These are phyloP conservation scores for Fistulinella staudtii DNA, from an alignment of 1,284 basidiomycete species.

Conservation along the genomic window DNA sequence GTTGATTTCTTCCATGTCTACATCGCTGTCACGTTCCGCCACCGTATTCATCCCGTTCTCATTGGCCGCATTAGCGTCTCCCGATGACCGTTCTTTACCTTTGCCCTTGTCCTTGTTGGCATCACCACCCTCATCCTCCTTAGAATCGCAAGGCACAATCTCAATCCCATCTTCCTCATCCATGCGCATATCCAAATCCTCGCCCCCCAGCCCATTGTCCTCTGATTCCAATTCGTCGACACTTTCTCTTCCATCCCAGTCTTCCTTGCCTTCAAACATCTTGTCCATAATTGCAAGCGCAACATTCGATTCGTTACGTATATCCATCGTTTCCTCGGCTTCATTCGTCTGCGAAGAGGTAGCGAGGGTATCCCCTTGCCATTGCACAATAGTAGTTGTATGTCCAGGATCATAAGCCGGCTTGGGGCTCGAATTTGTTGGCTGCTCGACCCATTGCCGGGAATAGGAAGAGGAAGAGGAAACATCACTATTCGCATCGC, in stretches of 20 bases:
- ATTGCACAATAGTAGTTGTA: background rate
- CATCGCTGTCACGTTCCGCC: background rate
- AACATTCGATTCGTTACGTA: constrained; percentile 44
- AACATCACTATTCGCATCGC: constrained; percentile 37
- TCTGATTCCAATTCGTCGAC: constrained; percentile 53
- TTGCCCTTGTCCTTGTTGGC: background rate
- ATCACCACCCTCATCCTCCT: background rate
- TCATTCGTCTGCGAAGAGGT: constrained; percentile 2
- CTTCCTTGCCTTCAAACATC: constrained; percentile 45
- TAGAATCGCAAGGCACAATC: constrained; percentile 10
- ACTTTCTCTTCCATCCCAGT: constrained; percentile 55
- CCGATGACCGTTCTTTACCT: background rate
- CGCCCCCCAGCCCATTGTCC: constrained; percentile 36
- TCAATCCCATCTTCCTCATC: constrained; percentile 11
- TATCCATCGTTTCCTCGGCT: constrained; percentile 26
- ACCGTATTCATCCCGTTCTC: background rate
- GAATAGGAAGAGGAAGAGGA: background rate
- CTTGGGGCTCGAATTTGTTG: background rate
- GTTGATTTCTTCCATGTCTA: constrained; percentile 13
- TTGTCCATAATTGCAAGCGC: constrained; percentile 48
- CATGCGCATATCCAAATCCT: background rate
- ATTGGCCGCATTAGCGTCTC: constrained; percentile 11
- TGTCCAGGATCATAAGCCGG: background rate
- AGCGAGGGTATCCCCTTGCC: background rate
- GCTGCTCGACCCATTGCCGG: background rate